phyloP scores from a whole-genome alignment of 2,329 filamentous ascomycete genomes.

The Paracorniculantispora psalliotae region DNA sequence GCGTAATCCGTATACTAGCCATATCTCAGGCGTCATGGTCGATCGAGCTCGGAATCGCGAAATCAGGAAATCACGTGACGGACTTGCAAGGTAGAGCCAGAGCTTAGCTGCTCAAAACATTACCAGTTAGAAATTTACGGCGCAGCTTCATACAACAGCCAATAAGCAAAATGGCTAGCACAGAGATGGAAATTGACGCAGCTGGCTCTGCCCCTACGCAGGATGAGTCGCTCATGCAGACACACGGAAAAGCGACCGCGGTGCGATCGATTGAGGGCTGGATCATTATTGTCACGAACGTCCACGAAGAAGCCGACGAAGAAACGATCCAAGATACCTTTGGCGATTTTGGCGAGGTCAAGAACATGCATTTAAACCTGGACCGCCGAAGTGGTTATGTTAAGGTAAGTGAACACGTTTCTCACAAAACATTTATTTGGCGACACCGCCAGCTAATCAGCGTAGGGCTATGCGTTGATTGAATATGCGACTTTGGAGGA shows the following conservation, averaged over 20 bases:
- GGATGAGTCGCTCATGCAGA: constrained; percentile 63
- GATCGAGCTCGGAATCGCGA: background rate
- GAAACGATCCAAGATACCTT: constrained; percentile 79
- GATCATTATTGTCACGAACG: constrained; percentile 83
- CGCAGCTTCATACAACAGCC: background rate
- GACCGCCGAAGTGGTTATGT: constrained; percentile 81
- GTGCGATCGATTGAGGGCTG: constrained; percentile 85
- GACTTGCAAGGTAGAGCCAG: background rate
- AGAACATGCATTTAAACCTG: constrained; percentile 79
- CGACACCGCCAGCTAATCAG: background rate
- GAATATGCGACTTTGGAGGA: constrained; percentile 77
- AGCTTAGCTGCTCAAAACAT: constrained; percentile 1
- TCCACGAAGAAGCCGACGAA: constrained; percentile 82
- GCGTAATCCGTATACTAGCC: no score
- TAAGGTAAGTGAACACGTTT: constrained; percentile 52
- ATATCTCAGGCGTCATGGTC: no score
- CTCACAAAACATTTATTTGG: background rate
- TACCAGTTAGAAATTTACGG: background rate
- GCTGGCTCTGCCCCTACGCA: constrained; percentile 35
- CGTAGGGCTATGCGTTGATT: constrained; percentile 76
- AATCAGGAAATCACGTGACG: background rate
- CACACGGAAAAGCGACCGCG: constrained; percentile 67
- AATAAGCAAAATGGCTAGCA: constrained; percentile 43
- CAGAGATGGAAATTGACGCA: constrained; percentile 55
- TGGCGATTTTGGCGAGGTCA: constrained; percentile 79